These are phyloP conservation scores for Metarhizium humberi DNA, from an alignment of 2,329 filamentous ascomycete genomes.

Conservation along the genomic window DNA sequence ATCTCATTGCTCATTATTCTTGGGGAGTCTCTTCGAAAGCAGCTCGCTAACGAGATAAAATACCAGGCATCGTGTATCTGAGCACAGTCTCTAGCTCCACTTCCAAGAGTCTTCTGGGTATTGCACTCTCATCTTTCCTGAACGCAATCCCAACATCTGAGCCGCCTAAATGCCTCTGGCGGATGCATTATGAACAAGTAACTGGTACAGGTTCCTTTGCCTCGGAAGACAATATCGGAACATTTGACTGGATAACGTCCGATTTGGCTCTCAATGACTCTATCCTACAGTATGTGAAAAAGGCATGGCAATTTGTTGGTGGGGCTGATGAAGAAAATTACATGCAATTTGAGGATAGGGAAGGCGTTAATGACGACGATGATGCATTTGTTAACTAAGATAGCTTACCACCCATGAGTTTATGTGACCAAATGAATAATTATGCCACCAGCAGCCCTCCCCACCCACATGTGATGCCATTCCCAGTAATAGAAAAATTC, in stretches of 20 bases:
- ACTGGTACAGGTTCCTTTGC: slow-evolving; percentile 16
- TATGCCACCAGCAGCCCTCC: background rate
- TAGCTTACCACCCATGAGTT: background rate
- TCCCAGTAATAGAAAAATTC: background rate
- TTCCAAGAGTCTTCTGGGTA: slow-evolving; percentile 27
- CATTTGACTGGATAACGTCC: slow-evolving; percentile 49
- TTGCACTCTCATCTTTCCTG: slow-evolving; percentile 33
- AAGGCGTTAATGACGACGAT: slow-evolving; percentile 50
- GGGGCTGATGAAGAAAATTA: slow-evolving; percentile 48
- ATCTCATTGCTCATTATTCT: slow-evolving; percentile 9
- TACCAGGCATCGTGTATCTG: slow-evolving; percentile 24
- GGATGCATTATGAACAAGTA: slow-evolving; percentile 46
- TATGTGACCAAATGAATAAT: background rate
- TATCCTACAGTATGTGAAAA: slow-evolving; percentile 55
- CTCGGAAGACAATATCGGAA: slow-evolving; percentile 35
- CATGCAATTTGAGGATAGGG: slow-evolving; percentile 70
- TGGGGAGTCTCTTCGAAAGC: background rate
- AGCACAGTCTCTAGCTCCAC: slow-evolving; percentile 24
- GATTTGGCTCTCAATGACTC: slow-evolving; percentile 69
- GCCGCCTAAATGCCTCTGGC: slow-evolving; percentile 33
- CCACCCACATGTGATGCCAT: background rate
- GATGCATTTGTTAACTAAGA: slow-evolving; percentile 36
- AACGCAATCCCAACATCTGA: slow-evolving; percentile 18
- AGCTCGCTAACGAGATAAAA: slow-evolving; percentile 21
- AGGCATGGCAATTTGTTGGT: slow-evolving; percentile 59